Base-by-base conservation (phyloP, 1,139 yeast genomes). In the Saccharomyces uvarum region DNA sequence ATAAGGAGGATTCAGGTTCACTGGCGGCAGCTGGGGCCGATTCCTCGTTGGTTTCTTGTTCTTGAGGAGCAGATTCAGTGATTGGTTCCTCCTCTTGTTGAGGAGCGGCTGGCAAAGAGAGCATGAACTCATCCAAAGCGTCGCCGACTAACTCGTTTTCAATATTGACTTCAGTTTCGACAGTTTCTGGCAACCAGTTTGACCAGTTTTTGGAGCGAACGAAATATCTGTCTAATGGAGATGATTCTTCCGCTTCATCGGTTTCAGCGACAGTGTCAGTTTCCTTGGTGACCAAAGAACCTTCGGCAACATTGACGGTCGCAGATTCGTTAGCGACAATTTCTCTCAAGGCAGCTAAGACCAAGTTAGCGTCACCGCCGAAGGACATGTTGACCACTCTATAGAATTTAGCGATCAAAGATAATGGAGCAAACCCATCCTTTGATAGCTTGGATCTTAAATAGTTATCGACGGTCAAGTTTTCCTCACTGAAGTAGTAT, bases 401-500 rank as follows among this genome's bases (percentile, higher is more conserved):
- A 57, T 66, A 69, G 51, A 70, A 70, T 53, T 63, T 63, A n/a
- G 70, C 55, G 31, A 69, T 63, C 38, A 64, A 54, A 4, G 69
- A 56, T 32, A 69, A 56, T 44, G 72, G 68, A 47, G 65, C 69
- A 50, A 61, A 70, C 19, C 73, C 73, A 16, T 68, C 68, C 28
- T 61, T 61, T 19, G 68, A 63, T 42, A 70, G 56, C 47, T 66
- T 65, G 7, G 65, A 56, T 56, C 63, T 63, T 56, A 70, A 56
- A 49, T 61, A 70, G n/a, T 57, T 55, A 56, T 70, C 73, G 47
- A 65, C 63, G 19, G 57, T 51, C 71, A 93, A 78, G 73, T 93
- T 93, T 65, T 90, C 96, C 54, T 85, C 78, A 27, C 95, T 85
- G 72, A 93, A 86, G 72, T 93, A 93, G 75, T 91, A 93, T 68